phyloP scores from a whole-genome alignment of 805 yeast species.

The Metschnikowia shivogae region DNA sequence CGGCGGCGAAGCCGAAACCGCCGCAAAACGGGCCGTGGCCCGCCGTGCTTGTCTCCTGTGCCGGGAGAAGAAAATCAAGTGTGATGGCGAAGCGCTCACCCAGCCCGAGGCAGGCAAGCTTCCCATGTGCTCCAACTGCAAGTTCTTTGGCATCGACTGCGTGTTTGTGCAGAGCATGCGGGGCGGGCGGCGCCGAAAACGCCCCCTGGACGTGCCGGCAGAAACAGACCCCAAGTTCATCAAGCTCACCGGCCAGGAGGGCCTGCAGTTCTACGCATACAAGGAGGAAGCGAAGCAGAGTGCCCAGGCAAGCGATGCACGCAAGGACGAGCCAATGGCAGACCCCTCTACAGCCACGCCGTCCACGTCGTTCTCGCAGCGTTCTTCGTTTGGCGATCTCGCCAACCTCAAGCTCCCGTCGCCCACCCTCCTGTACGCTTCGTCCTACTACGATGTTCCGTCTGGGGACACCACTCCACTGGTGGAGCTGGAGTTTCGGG shows the following conservation, averaged over 20 bases:
- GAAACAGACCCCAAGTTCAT: neutral
- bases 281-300: neutral
- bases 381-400: neutral
- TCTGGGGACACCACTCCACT: conserved; percentile 2
- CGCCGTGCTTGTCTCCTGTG: conserved; percentile 60
- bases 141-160: conserved; percentile 43
- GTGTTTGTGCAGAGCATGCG: conserved; percentile 54
- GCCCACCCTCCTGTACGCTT: conserved; percentile 12
- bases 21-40: conserved; percentile 44
- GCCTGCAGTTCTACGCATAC: neutral
- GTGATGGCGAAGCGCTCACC: conserved; percentile 50
- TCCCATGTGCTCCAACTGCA: conserved; percentile 48
- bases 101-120: neutral
- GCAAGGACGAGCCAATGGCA: neutral
- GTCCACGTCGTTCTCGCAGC: neutral
- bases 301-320: neutral
- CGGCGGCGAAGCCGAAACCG: neutral
- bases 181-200: conserved; percentile 51
- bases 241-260: neutral
- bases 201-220: conserved; percentile 1
- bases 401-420: conserved; percentile 8
- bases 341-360: neutral
- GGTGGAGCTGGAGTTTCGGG: conserved; percentile 3
- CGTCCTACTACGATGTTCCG: conserved; percentile 5
- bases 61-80: conserved; percentile 60